Evolutionary conservation across 2,329 filamentous ascomycete species (phyloP).

Genomic region (Cladosporium sp.): DNA sequence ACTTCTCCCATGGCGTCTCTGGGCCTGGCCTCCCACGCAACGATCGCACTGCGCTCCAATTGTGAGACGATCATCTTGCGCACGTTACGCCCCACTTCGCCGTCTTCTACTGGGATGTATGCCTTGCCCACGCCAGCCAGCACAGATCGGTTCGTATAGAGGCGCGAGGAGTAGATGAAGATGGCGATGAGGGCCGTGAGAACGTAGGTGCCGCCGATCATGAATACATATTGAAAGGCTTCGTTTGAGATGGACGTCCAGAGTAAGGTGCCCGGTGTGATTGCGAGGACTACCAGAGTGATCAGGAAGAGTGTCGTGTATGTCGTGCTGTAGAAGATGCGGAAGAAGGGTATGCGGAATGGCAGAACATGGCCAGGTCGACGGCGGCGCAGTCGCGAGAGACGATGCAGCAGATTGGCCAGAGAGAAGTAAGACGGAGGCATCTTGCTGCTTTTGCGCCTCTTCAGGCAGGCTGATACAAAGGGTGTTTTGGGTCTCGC

Average conservation of each 20-base stretch:
- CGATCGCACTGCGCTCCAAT: constrained; percentile 70
- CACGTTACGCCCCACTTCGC: constrained; percentile 72
- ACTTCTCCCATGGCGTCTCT: constrained; percentile 48
- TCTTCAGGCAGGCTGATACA: background rate
- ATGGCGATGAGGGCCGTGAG: constrained; percentile 65
- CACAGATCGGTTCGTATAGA: constrained; percentile 79
- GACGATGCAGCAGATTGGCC: constrained; percentile 2
- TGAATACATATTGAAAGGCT: constrained; percentile 76
- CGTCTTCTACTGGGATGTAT: constrained; percentile 81
- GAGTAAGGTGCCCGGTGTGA: constrained; percentile 75
- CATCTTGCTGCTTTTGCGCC: constrained; percentile 6
- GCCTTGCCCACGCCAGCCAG: constrained; percentile 79
- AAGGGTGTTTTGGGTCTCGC: background rate
- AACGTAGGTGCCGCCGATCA: constrained; percentile 71
- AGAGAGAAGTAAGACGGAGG: constrained; percentile 9
- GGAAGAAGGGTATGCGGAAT: constrained; percentile 59
- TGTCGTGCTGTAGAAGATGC: constrained; percentile 73
- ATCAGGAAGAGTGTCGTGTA: constrained; percentile 74
- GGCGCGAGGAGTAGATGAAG: constrained; percentile 75
- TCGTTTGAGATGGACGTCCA: constrained; percentile 65
- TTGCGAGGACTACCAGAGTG: constrained; percentile 67
- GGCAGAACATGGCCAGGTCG: constrained; percentile 23
- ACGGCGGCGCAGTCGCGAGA: constrained; percentile 2
- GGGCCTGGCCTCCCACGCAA: constrained; percentile 74
- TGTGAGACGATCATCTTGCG: constrained; percentile 69